A percentile compares a stretch with the other conserved stretches of the same genome.
Conservation (phyloP, 345 rosid species). For the Abelmoschus esculentus region DNA sequence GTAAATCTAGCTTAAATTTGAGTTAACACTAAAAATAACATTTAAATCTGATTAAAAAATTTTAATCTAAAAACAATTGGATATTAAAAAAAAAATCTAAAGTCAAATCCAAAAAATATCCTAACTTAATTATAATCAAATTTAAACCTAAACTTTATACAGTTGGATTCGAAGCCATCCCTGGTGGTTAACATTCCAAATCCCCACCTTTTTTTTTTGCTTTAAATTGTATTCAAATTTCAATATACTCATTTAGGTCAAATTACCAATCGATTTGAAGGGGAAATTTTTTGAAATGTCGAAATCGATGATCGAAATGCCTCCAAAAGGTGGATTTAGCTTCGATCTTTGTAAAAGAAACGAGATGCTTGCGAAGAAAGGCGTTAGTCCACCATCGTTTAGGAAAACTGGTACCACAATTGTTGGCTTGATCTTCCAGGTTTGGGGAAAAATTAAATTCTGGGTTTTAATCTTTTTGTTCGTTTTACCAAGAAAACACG, state of each 20-base stretch:
- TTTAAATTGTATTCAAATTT: neutral
- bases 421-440: constrained; percentile 80
- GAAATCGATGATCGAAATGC: constrained; percentile 34
- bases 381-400: constrained; percentile 54
- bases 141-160: too few relatives aligned
- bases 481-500: neutral
- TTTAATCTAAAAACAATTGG: too few relatives aligned
- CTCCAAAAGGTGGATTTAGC: constrained; percentile 69
- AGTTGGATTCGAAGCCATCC: too few relatives aligned
- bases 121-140: too few relatives aligned
- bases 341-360: constrained; percentile 86
- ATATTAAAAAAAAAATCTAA: too few relatives aligned
- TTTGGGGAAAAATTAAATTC: constrained; percentile 8
- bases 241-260: constrained; percentile 11
- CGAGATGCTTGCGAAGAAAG: constrained; percentile 61
- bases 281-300: constrained; percentile 30
- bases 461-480: neutral
- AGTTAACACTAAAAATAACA: too few relatives aligned
- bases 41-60: too few relatives aligned
- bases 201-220: neutral
- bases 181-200: neutral
- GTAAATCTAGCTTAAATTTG: too few relatives aligned
- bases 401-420: constrained; percentile 94
- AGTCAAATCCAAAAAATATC: too few relatives aligned
- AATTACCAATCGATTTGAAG: neutral